Percentiles rank a stretch among this genome's conserved stretches.
Conservation (phyloP, 345 rosid species). For the Linum tenue region DNA sequence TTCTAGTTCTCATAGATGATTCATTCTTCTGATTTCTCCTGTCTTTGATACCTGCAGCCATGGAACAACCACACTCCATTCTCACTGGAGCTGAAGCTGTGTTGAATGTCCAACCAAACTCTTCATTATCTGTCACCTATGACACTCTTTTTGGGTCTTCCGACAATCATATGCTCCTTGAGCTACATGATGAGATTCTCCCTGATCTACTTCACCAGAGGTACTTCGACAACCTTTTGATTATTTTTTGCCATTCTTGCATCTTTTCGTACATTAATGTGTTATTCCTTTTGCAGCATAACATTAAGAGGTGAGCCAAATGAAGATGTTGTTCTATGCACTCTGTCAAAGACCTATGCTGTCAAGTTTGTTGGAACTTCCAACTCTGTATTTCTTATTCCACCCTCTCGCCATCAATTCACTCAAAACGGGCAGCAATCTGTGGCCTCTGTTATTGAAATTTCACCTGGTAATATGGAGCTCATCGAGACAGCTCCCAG, state of each 20-base stretch:
- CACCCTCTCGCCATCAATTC: conserved; percentile 36
- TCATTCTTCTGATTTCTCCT: background rate
- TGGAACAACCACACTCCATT: conserved; percentile 6
- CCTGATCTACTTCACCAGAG: conserved; percentile 55
- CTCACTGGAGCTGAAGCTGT: conserved; percentile 50
- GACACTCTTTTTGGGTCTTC: conserved; percentile 61
- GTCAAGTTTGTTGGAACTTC: conserved; percentile 80
- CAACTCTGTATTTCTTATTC: conserved; percentile 67
- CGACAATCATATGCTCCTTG: conserved; percentile 65
- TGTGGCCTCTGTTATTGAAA: conserved; percentile 43
- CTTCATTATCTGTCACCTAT: conserved; percentile 50
- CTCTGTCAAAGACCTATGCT: conserved; percentile 66
- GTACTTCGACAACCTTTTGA: conserved; percentile 20
- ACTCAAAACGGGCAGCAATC: conserved; percentile 14
- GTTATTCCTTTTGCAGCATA: conserved; percentile 31
- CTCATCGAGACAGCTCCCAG: conserved; percentile 80
- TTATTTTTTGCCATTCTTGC: background rate
- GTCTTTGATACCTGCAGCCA: background rate
- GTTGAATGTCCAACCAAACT: conserved; percentile 39
- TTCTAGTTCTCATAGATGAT: background rate
- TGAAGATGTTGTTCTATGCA: conserved; percentile 91
- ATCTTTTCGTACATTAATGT: background rate
- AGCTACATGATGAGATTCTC: conserved; percentile 57
- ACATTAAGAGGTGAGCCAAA: conserved; percentile 69
- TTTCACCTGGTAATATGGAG: conserved; percentile 69